phyloP scores from a whole-genome alignment of 768 basidiomycete genomes.

The Rhizopogon vulgaris region DNA sequence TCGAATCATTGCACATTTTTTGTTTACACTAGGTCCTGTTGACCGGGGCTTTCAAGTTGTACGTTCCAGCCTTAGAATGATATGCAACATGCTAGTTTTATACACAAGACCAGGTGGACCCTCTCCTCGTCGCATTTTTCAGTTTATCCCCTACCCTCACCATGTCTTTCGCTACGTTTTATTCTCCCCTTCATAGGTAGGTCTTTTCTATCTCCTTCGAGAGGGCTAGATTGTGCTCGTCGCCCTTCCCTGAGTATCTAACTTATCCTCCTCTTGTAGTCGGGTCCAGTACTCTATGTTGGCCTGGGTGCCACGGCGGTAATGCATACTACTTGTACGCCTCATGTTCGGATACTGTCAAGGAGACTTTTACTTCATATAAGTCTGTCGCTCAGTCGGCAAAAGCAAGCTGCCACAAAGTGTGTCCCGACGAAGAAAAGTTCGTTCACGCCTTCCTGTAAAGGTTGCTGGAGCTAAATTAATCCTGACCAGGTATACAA shows the following conservation, averaged over 20 bases:
- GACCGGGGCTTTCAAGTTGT: no score
- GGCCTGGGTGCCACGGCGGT: conserved; percentile 60
- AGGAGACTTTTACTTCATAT: no score
- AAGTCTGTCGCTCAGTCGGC: conserved; percentile 53
- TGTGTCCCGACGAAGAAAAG: conserved; percentile 71
- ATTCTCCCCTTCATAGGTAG: conserved; percentile 43
- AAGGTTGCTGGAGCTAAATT: neutral
- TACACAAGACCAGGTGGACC: neutral
- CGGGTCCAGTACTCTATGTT: conserved; percentile 54
- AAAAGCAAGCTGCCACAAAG: conserved; percentile 53
- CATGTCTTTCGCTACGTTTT: conserved; percentile 55
- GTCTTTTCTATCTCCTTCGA: conserved; percentile 23
- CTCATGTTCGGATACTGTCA: conserved; percentile 38
- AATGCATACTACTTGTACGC: conserved; percentile 58
- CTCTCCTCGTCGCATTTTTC: no score
- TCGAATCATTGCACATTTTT: no score
- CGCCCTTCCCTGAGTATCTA: conserved; percentile 52
- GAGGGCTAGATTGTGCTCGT: conserved; percentile 28
- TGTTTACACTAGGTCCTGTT: no score
- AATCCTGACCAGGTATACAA: conserved; percentile 72
- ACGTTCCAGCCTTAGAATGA: no score
- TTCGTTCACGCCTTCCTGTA: conserved; percentile 15
- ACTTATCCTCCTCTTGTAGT: conserved; percentile 40
- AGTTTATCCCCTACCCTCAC: no score
- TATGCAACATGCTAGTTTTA: neutral